Percentiles rank a stretch among this genome's conserved stretches.
These are phyloP conservation scores for Citrus trifoliata DNA, from an alignment of 345 rosid genomes.

Conservation along the genomic window DNA sequence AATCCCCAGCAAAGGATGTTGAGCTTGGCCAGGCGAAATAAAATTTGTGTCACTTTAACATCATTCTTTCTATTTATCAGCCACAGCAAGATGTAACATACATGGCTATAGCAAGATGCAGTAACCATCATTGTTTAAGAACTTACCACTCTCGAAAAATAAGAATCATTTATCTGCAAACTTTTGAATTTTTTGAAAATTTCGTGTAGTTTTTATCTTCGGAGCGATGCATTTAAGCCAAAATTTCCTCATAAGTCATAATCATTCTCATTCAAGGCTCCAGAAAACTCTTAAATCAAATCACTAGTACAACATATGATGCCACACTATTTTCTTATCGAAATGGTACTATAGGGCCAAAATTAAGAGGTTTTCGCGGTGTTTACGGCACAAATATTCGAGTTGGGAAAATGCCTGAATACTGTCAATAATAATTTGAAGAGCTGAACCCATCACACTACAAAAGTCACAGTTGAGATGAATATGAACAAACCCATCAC, in stretches of 20 bases:
- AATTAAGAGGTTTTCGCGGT: neutral
- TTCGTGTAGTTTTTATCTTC: neutral
- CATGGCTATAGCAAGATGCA: neutral
- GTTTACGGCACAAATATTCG: neutral
- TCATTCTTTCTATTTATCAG: neutral
- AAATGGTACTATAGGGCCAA: neutral
- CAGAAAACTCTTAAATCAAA: no score
- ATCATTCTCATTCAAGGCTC: neutral
- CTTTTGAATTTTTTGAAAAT: neutral
- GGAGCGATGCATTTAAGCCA: neutral
- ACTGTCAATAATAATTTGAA: neutral
- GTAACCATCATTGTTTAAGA: neutral
- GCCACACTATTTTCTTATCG: neutral
- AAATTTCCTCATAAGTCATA: neutral
- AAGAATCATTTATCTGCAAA: neutral
- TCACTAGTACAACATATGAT: neutral
- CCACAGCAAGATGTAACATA: neutral
- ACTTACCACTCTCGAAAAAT: neutral
- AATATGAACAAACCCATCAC: neutral
- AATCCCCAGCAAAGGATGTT: slow-evolving; percentile 15
- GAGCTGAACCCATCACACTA: neutral
- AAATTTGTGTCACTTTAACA: neutral
- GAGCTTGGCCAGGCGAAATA: slow-evolving; percentile 17
- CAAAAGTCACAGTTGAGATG: neutral
- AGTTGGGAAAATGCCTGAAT: neutral